Conservation (phyloP, 768 basidiomycete species). For the Sarcodon sp. region DNA sequence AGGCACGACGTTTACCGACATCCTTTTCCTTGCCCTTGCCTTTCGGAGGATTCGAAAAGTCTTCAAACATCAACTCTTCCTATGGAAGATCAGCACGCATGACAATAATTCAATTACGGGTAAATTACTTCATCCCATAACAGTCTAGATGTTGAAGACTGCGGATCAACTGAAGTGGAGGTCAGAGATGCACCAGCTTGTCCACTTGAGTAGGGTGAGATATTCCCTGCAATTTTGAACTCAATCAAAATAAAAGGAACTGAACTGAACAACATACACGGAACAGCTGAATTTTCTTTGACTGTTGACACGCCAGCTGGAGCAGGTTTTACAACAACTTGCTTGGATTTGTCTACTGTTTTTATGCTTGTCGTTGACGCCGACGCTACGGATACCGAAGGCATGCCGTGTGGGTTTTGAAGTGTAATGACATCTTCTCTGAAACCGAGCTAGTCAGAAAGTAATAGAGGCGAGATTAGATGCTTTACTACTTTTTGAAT, state of each 20-base stretch:
- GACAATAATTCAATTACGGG: neutral
- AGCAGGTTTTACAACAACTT: slow-evolving; percentile 18
- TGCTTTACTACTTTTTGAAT: slow-evolving; percentile 59
- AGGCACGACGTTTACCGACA: slow-evolving; percentile 81
- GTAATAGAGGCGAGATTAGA: slow-evolving; percentile 2
- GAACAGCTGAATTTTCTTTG: slow-evolving; percentile 42
- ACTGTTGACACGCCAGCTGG: slow-evolving; percentile 22
- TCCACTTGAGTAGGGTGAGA: slow-evolving; percentile 86
- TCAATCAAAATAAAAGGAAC: neutral
- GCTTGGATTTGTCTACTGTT: slow-evolving; percentile 13
- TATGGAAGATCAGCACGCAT: slow-evolving; percentile 12
- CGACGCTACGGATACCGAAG: slow-evolving; percentile 35
- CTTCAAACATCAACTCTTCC: slow-evolving; percentile 98
- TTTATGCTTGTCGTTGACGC: slow-evolving; percentile 12
- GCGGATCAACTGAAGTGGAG: slow-evolving; percentile 80
- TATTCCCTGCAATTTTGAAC: slow-evolving; percentile 46
- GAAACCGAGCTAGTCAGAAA: slow-evolving; percentile 1
- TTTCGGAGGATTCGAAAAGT: slow-evolving; percentile 66
- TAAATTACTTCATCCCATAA: slow-evolving; percentile 82
- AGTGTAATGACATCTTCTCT: slow-evolving; percentile 89
- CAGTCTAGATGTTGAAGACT: slow-evolving; percentile 57
- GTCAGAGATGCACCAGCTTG: slow-evolving; percentile 88
- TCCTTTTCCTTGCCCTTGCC: slow-evolving; percentile 92
- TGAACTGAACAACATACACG: slow-evolving; percentile 36
- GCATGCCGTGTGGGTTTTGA: slow-evolving; percentile 79